phyloP scores from a whole-genome alignment of 163 green algal species.

The Scenedesmus sp. region DNA sequence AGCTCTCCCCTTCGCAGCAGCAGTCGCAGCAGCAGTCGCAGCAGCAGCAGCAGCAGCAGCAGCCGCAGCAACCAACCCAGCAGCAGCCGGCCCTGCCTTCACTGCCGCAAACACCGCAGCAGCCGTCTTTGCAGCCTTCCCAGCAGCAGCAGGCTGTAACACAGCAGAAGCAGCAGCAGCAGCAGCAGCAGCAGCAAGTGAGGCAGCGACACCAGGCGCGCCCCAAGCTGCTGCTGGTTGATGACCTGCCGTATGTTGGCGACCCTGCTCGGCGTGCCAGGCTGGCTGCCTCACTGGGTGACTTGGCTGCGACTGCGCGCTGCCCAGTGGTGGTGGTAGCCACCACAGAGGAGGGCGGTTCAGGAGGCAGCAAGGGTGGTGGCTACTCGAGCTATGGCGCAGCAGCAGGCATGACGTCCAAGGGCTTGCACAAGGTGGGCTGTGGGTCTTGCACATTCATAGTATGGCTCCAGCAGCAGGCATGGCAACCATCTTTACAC shows the following conservation, averaged over 20 bases:
- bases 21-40: slow-evolving; percentile 4
- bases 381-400: slow-evolving; percentile 33
- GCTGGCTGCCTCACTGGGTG: slow-evolving; percentile 22
- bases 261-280: slow-evolving; percentile 54
- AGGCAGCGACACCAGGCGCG: not conserved
- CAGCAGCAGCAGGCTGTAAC: not conserved
- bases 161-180: not conserved
- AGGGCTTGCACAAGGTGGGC: slow-evolving; percentile 78
- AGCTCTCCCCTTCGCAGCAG: slow-evolving; percentile 6
- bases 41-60: not conserved
- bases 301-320: slow-evolving; percentile 54
- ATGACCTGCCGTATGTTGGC: slow-evolving; percentile 80
- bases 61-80: not conserved
- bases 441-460: not conserved
- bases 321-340: slow-evolving; percentile 78
- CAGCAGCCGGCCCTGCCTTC: slow-evolving; percentile 3
- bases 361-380: slow-evolving; percentile 39
- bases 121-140: not conserved
- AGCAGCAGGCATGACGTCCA: slow-evolving; percentile 44
- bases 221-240: slow-evolving; percentile 80
- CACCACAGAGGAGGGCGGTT: slow-evolving; percentile 62
- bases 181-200: not conserved
- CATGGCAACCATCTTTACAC: not conserved
- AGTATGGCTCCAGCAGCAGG: not conserved
- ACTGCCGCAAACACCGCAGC: not conserved